Evolutionary conservation across 495 filamentous ascomycete species (phyloP), one percentile per base, ranked within the genome.

Genomic region (Tuber melanosporum): DNA sequence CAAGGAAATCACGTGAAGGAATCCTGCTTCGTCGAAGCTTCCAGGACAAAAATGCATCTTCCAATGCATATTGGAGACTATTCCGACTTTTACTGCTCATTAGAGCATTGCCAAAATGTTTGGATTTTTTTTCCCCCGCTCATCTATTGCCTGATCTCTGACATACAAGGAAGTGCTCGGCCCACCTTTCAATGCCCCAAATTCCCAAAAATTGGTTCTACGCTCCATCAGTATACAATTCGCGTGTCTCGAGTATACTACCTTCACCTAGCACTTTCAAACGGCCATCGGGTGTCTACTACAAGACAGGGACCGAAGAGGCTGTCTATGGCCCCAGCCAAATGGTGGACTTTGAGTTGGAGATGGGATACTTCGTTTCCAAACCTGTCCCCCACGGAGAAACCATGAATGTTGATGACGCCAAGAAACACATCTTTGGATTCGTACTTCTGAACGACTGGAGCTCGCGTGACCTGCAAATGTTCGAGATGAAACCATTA

Each of bases 41-140:
- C 87, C 20, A 84, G 87, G 15, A 36, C 71, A 19, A 73, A n/a
- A 74, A 91, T 89, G 82, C 92, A 95, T 77, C 83, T 97, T 22
- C 94, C 94, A 9, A 91, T 97, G 89, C 87, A 88, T 52, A 94
- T 97, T 74, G 91, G 92, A n/a, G 94, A 97, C 83, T 97, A 97
- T 85, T 96, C 94, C 22, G 94, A 97, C 85, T 97, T 97, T 86
- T 97, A 93, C 85, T 94, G 92, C n/a, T 93, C 93, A 42, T 85
- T 91, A 71, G 91, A 97, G 83, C 94, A 97, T 85, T 94, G 94
- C 66, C 91, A 90, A 85, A 91, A 92, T 76, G 87, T 66, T 66
- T 66, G 57, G 14, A 7, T 4, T 26, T n/a, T 49, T 52, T 32
- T 12, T 14, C 14, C 26, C 4, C 57, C 26, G 12, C 14, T 32